Percentiles rank a stretch among this genome's conserved stretches.
Conservation (phyloP, 768 basidiomycete species). For the Pilatotrama ljubarskyi region DNA sequence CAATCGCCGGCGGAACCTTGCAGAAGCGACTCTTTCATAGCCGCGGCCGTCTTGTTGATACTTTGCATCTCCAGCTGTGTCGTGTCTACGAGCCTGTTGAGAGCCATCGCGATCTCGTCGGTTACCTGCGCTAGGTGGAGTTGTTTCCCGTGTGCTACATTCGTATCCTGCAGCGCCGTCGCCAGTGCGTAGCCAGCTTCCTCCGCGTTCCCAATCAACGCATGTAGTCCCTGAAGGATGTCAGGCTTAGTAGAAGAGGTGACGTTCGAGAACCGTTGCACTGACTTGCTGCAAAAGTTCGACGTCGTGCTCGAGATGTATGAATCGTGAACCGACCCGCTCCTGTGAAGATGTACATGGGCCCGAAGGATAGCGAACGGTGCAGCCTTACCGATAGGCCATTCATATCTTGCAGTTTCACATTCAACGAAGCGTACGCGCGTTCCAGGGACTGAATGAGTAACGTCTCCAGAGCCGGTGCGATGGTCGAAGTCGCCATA, state of each 20-base stretch:
- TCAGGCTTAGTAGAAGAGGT: not conserved
- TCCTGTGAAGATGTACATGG: not conserved
- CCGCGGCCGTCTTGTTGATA: constrained; percentile 46
- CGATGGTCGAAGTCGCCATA: not conserved
- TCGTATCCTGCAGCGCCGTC: constrained; percentile 33
- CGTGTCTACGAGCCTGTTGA: constrained; percentile 40
- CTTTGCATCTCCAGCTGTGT: constrained; percentile 46
- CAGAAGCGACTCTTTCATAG: constrained; percentile 35
- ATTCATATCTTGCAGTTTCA: not conserved
- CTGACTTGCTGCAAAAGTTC: not conserved
- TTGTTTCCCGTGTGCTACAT: constrained; percentile 38
- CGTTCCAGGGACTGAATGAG: not conserved
- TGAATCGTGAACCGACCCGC: not conserved
- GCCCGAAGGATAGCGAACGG: too few species aligned
- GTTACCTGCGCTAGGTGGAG: constrained; percentile 38
- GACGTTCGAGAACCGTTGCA: not conserved
- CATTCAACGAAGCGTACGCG: not conserved
- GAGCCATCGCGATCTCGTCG: constrained; percentile 34
- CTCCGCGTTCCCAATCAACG: constrained; percentile 5
- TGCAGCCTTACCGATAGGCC: not conserved
- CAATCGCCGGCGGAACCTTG: not conserved
- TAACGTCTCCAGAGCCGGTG: not conserved
- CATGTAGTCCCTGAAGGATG: not conserved
- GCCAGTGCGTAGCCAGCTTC: constrained; percentile 34
- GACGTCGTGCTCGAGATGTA: not conserved